A percentile compares a stretch with the other conserved stretches of the same genome.
Evolutionary conservation across 1,284 basidiomycete species (phyloP).

Genomic region (Leccinum idahoense): DNA sequence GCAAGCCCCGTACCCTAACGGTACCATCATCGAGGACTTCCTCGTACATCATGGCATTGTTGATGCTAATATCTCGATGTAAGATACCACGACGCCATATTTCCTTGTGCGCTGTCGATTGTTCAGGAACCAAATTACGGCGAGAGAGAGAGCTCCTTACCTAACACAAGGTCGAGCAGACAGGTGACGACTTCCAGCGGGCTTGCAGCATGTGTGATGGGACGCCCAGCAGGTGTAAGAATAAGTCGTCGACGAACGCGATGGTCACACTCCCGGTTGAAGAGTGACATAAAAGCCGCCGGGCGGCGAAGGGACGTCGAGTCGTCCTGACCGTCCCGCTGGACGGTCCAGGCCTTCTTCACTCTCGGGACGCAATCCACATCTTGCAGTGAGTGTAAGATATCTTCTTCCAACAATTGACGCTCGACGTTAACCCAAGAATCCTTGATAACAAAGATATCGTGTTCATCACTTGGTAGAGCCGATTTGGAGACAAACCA

Average conservation of each 20-base stretch:
- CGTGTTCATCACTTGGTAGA: background rate
- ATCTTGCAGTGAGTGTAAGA: background rate
- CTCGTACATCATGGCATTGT: slow-evolving; percentile 1
- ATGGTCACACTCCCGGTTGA: background rate
- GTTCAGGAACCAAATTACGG: background rate
- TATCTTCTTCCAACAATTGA: background rate
- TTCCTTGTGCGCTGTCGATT: background rate
- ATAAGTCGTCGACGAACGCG: background rate
- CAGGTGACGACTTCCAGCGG: background rate
- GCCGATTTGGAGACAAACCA: background rate
- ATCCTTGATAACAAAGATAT: background rate
- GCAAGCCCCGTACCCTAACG: background rate
- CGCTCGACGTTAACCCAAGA: background rate
- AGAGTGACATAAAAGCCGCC: background rate
- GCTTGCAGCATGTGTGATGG: background rate
- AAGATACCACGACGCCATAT: background rate
- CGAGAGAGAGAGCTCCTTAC: background rate
- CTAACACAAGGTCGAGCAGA: background rate
- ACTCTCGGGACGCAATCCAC: background rate
- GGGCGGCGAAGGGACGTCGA: background rate
- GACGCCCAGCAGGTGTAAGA: background rate
- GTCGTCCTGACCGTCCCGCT: background rate
- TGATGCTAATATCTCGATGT: slow-evolving; percentile 1
- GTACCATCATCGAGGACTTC: background rate
- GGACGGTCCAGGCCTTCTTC: slow-evolving; percentile 1